phyloP scores from a whole-genome alignment of 192 early-diverging fungal species.

The Coemansia asiatica region DNA sequence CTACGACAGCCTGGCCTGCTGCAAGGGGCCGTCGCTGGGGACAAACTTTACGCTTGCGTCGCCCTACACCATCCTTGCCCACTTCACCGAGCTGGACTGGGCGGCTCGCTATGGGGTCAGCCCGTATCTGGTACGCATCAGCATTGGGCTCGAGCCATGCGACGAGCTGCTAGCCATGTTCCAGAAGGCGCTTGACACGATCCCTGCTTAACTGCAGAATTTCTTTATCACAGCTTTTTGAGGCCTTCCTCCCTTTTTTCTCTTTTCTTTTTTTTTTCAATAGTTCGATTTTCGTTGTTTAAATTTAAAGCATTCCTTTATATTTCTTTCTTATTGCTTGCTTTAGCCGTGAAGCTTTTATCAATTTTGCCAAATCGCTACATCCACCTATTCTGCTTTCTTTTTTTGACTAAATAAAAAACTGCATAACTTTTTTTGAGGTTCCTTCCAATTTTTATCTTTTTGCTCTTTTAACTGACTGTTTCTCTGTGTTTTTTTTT shows the following conservation, averaged over 20 bases:
- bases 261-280: not conserved
- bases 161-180: slow-evolving; percentile 73
- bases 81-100: slow-evolving; percentile 94
- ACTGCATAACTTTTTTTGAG: not conserved
- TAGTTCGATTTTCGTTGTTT: not conserved
- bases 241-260: not conserved
- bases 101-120: slow-evolving; percentile 77
- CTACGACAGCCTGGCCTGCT: slow-evolving; percentile 77
- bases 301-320: not conserved
- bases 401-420: slow-evolving; percentile 8
- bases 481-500: not conserved
- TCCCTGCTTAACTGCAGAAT: slow-evolving; percentile 11
- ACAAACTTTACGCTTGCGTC: slow-evolving; percentile 95
- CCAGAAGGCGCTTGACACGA: slow-evolving; percentile 66
- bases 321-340: not conserved
- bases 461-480: not conserved
- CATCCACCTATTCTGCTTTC: not conserved
- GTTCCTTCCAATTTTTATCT: not conserved
- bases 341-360: not conserved
- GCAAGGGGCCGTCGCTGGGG: slow-evolving; percentile 93
- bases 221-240: not conserved
- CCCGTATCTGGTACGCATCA: slow-evolving; percentile 75
- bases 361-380: slow-evolving; percentile 1
- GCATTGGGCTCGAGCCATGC: slow-evolving; percentile 82
- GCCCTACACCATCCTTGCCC: slow-evolving; percentile 95